Evolutionary conservation across 1,284 basidiomycete genomes (phyloP).

Genomic region (Sanghuangporus weigelae): DNA sequence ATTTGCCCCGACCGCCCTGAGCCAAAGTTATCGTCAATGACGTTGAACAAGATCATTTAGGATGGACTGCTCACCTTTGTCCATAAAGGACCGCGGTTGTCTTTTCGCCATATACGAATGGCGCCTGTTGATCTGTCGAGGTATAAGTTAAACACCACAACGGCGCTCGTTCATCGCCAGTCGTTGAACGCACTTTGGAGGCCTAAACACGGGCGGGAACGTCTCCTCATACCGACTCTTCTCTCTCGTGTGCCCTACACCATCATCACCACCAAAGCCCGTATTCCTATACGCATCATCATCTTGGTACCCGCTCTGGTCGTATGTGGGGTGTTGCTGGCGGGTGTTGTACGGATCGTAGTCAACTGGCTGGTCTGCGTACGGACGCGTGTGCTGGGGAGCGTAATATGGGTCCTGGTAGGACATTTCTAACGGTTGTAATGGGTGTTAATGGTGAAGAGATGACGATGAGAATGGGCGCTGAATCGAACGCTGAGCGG

Average conservation of each 20-base stretch:
- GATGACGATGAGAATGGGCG: not conserved
- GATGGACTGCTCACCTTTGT: conserved; percentile 40
- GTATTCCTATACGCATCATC: conserved; percentile 29
- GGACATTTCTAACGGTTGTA: conserved; percentile 28
- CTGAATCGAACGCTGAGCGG: not conserved
- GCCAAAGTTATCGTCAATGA: conserved; percentile 1
- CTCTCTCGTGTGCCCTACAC: conserved; percentile 41
- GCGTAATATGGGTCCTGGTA: conserved; percentile 47
- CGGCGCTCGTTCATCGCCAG: conserved; percentile 4
- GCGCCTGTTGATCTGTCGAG: conserved; percentile 18
- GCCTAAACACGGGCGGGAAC: conserved; percentile 21
- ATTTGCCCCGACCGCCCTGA: conserved; percentile 52
- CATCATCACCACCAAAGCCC: conserved; percentile 28
- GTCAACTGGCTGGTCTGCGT: conserved; percentile 29
- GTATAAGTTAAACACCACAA: not conserved
- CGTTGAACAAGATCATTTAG: not conserved
- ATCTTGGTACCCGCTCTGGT: conserved; percentile 30
- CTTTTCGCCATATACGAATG: conserved; percentile 45
- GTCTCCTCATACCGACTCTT: conserved; percentile 25
- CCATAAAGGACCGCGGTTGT: conserved; percentile 58
- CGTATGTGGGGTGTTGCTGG: conserved; percentile 43
- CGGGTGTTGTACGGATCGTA: conserved; percentile 46
- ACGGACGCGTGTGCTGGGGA: conserved; percentile 29
- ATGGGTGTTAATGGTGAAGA: conserved; percentile 27
- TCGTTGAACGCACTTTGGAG: conserved; percentile 27